Conservation (phyloP, 805 yeast genomes). For the Yarrowia phangngaensis region DNA sequence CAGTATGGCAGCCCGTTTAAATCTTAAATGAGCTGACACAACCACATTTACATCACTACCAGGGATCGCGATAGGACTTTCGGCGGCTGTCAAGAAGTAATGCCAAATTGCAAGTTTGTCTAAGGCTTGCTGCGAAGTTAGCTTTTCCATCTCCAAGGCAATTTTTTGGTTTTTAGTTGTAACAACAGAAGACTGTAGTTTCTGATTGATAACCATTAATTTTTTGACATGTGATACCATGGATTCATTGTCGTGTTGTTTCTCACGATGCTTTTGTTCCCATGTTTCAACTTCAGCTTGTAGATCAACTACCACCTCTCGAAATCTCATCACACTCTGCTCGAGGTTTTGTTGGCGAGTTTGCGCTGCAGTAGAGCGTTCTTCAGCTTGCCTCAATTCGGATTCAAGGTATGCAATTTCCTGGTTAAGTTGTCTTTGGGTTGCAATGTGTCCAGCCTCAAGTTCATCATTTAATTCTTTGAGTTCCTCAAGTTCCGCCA, state of each 20-base stretch:
- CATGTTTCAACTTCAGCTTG: constrained; percentile 33
- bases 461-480: constrained; percentile 52
- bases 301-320: constrained; percentile 35
- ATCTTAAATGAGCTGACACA: constrained; percentile 17
- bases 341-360: constrained; percentile 42
- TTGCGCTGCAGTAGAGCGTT: constrained; percentile 34
- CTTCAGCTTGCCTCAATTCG: constrained; percentile 28
- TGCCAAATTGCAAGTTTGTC: constrained; percentile 34
- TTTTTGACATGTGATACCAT: constrained; percentile 29
- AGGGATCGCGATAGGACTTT: constrained; percentile 10
- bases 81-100: constrained; percentile 31
- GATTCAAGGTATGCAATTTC: constrained; percentile 39
- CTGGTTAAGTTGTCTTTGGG: constrained; percentile 44
- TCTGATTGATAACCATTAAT: constrained; percentile 32
- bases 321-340: constrained; percentile 32
- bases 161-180: constrained; percentile 30
- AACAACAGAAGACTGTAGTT: constrained; percentile 30
- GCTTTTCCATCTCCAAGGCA: constrained; percentile 33
- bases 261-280: constrained; percentile 28
- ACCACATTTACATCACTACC: constrained; percentile 21
- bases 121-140: constrained; percentile 33
- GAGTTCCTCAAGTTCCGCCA: constrained; percentile 52
- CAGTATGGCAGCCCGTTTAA: constrained; percentile 1
- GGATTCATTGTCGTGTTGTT: constrained; percentile 27
- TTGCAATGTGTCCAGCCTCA: constrained; percentile 45